Percentiles rank a stretch among this genome's conserved stretches.
These are phyloP conservation scores for Phaeomoniella chlamydospora DNA, from an alignment of 2,329 filamentous ascomycete genomes.

Conservation along the genomic window DNA sequence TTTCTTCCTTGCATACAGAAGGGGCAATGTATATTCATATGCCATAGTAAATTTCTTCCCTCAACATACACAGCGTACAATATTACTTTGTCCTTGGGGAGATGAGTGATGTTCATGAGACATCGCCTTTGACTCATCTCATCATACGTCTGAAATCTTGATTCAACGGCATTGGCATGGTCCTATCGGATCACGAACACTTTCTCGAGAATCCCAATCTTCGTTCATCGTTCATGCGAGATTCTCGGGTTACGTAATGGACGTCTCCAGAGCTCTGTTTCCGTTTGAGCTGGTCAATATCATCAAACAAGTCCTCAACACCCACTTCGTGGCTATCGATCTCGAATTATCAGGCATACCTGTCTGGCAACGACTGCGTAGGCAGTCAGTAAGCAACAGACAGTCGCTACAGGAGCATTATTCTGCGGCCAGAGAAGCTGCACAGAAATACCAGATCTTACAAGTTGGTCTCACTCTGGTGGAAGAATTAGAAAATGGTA, in stretches of 20 bases:
- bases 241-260: constrained; percentile 8
- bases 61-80: too few species aligned
- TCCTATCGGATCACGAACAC: neutral
- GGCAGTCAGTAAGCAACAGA: constrained; percentile 19
- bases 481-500: constrained; percentile 38
- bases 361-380: constrained; percentile 16
- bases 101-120: too few species aligned
- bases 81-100: too few species aligned
- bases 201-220: too few species aligned
- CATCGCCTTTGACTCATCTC: too few species aligned
- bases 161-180: too few species aligned
- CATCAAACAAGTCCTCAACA: constrained; percentile 40
- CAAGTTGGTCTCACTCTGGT: constrained; percentile 55
- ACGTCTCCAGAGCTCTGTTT: constrained; percentile 9
- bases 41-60: too few species aligned
- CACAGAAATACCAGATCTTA: constrained; percentile 48
- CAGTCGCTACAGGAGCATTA: constrained; percentile 47
- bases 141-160: too few species aligned
- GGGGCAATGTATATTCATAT: too few species aligned
- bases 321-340: constrained; percentile 50
- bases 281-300: constrained; percentile 22
- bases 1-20: too few species aligned
- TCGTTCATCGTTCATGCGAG: neutral
- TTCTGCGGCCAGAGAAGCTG: constrained; percentile 42
- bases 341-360: constrained; percentile 53